Percentiles rank a stretch among this genome's conserved stretches.
Conservation (phyloP, 805 yeast genomes). For the Candida vaughaniae region DNA sequence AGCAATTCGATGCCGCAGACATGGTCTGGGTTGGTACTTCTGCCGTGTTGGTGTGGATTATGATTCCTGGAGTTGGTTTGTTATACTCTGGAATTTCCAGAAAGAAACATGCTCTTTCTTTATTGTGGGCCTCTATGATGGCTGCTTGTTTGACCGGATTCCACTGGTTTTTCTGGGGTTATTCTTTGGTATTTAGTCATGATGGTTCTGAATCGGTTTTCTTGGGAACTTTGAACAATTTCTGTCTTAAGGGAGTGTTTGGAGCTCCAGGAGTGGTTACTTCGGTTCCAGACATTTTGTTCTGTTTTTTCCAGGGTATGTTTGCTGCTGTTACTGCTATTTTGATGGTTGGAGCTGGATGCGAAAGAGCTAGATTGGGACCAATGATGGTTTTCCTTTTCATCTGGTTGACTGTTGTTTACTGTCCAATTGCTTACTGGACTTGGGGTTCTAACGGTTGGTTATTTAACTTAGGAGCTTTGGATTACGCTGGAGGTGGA, state of each 20-base stretch:
- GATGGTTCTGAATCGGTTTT: constrained; percentile 57
- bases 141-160: constrained; percentile 78
- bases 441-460: constrained; percentile 96
- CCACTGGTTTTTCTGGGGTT: constrained; percentile 99
- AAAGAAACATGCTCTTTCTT: constrained; percentile 92
- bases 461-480: constrained; percentile 77
- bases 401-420: constrained; percentile 92
- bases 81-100: constrained; percentile 91
- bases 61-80: constrained; percentile 95
- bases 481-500: constrained; percentile 98
- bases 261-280: constrained; percentile 73
- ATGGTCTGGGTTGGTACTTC: constrained; percentile 83
- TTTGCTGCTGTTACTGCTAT: constrained; percentile 92
- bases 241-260: constrained; percentile 75
- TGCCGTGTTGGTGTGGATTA: constrained; percentile 86
- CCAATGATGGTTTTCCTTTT: constrained; percentile 96
- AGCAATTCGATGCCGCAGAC: constrained; percentile 68
- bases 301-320: constrained; percentile 93
- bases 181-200: constrained; percentile 81
- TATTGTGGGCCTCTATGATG: constrained; percentile 93
- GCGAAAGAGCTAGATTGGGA: constrained; percentile 93
- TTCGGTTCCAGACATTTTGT: constrained; percentile 85
- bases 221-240: constrained; percentile 79
- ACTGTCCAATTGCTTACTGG: constrained; percentile 96
- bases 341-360: constrained; percentile 96